Evolutionary conservation across 345 rosid species (phyloP).

Genomic region (Rhodamnia rubescens): DNA sequence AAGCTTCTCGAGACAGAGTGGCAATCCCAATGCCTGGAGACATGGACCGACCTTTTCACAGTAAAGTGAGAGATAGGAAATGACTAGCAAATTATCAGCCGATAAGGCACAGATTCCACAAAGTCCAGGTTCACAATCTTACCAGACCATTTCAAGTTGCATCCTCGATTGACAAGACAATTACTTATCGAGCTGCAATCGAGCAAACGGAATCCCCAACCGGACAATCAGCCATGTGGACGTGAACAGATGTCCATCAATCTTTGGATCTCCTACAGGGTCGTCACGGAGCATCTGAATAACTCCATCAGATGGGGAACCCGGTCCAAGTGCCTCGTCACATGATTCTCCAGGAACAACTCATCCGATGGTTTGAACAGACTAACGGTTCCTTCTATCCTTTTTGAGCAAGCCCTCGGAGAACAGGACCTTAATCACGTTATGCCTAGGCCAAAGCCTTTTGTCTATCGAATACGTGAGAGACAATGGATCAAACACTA

Average conservation of each 20-base stretch:
- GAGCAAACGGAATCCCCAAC: not conserved
- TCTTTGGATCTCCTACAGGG: not conserved
- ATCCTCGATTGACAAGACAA: not conserved
- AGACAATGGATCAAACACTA: too few relatives aligned
- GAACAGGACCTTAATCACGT: not conserved
- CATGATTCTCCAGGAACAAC: not conserved
- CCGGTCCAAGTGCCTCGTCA: not conserved
- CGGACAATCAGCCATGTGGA: not conserved
- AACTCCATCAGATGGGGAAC: not conserved
- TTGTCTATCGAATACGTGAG: too few relatives aligned
- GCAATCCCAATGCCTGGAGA: not conserved
- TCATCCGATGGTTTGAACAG: not conserved
- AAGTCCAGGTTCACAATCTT: not conserved
- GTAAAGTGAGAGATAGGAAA: not conserved
- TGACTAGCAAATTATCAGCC: not conserved
- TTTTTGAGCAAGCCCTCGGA: slow-evolving; percentile 1
- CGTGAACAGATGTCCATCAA: not conserved
- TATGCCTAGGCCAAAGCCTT: too few relatives aligned
- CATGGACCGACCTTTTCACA: not conserved
- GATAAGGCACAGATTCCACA: not conserved
- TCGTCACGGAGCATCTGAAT: not conserved
- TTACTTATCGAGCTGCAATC: too few relatives aligned
- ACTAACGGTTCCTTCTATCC: not conserved
- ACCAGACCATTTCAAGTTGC: not conserved
- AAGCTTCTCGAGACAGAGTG: not conserved